Evolutionary conservation across 2,329 filamentous ascomycete genomes (phyloP).

Genomic region (Dryadomyces sulphureus): DNA sequence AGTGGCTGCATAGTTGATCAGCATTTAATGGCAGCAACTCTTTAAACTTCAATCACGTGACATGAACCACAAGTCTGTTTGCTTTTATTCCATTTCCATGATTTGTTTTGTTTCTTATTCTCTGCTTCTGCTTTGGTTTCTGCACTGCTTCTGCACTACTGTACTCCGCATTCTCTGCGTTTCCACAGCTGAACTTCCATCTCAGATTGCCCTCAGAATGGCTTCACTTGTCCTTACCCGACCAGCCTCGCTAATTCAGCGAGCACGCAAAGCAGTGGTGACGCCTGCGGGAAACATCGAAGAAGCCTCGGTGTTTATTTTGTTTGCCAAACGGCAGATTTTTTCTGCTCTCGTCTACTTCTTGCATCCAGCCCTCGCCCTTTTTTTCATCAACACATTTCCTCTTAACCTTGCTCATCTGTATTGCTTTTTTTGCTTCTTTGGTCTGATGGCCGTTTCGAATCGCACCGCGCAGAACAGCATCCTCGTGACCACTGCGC

Average conservation of each 20-base stretch:
- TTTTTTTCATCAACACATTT: neutral
- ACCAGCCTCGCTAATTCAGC: neutral
- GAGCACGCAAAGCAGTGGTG: neutral
- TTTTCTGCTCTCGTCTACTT: neutral
- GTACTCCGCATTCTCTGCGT: too few species aligned
- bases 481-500: too few species aligned
- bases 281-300: neutral
- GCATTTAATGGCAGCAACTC: too few species aligned
- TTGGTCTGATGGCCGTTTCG: neutral
- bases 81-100: too few species aligned
- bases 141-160: too few species aligned
- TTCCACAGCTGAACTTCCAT: too few species aligned
- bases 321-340: neutral
- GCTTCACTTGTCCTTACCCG: neutral
- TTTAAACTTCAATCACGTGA: too few species aligned
- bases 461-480: too few species aligned
- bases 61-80: too few species aligned
- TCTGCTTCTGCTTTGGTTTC: too few species aligned
- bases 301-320: neutral
- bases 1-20: too few species aligned
- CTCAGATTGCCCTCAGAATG: neutral
- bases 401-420: neutral
- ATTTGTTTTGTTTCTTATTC: neutral
- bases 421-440: neutral
- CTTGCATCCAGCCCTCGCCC: neutral